Conservation (phyloP, 192 early-diverging fungal genomes). For the Podila epicladia region DNA sequence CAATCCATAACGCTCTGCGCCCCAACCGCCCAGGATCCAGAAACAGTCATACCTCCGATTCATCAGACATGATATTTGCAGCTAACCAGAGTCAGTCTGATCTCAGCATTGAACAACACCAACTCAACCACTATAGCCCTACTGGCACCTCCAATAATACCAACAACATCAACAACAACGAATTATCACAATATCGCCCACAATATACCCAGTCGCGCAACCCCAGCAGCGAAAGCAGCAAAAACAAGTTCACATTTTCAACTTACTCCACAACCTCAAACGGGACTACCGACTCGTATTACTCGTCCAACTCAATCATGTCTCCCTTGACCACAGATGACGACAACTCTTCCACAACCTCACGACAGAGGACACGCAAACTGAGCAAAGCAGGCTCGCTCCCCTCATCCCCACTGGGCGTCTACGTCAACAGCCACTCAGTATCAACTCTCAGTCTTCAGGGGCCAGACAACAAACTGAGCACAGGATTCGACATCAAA, state of each 20-base stretch:
- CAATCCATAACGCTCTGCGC: conserved; percentile 29
- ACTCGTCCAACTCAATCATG: conserved; percentile 16
- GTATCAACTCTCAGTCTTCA: conserved; percentile 11
- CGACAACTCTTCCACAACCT: conserved; percentile 24
- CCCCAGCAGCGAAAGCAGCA: neutral
- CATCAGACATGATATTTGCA: conserved; percentile 1
- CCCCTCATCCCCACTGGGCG: conserved; percentile 22
- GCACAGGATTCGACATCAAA: neutral
- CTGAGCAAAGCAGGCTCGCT: conserved; percentile 24
- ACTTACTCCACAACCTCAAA: conserved; percentile 28
- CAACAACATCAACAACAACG: neutral
- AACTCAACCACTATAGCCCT: conserved; percentile 5
- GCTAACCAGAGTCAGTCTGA: neutral
- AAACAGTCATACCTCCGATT: neutral
- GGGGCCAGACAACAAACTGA: neutral
- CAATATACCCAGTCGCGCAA: conserved; percentile 4
- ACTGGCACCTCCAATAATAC: neutral
- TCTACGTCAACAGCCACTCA: conserved; percentile 1
- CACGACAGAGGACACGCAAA: conserved; percentile 12
- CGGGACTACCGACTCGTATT: conserved; percentile 37
- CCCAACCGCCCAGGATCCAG: conserved; percentile 11
- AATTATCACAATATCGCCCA: neutral
- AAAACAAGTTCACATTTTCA: conserved; percentile 6
- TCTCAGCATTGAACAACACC: conserved; percentile 2
- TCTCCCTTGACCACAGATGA: conserved; percentile 29